phyloP scores from a whole-genome alignment of 2,329 filamentous ascomycete species.

The Xylaria sp. region DNA sequence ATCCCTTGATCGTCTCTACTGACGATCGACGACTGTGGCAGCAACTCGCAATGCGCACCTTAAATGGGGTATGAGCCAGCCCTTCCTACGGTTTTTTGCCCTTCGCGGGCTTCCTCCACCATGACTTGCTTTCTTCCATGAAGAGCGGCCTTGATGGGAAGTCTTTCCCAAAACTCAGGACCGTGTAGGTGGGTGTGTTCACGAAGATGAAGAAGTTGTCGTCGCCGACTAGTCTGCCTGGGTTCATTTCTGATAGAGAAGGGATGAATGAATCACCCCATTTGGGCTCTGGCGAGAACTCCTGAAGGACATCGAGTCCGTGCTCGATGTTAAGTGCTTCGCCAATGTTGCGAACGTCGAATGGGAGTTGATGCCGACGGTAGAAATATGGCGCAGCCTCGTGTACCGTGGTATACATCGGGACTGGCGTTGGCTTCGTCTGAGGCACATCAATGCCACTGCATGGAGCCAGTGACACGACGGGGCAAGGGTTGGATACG shows the following conservation, averaged over 20 bases:
- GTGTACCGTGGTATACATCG: constrained; percentile 16
- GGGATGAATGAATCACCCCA: constrained; percentile 14
- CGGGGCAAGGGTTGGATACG: constrained; percentile 1
- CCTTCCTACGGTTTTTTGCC: constrained; percentile 2
- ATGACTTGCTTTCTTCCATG: constrained; percentile 7
- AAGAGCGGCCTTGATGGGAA: constrained; percentile 17
- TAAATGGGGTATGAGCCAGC: background rate
- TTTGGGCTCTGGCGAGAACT: constrained; percentile 12
- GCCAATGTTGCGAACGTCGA: constrained; percentile 4
- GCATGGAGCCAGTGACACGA: constrained; percentile 19
- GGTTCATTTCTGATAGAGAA: constrained; percentile 8
- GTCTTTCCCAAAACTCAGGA: constrained; percentile 26
- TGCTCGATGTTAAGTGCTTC: constrained; percentile 13
- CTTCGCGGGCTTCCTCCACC: constrained; percentile 14
- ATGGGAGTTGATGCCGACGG: constrained; percentile 11
- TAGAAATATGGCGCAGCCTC: constrained; percentile 8
- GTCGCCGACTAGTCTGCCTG: constrained; percentile 23
- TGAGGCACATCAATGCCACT: background rate
- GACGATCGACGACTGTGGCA: background rate
- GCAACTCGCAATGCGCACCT: background rate
- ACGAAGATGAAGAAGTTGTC: constrained; percentile 29
- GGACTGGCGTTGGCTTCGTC: background rate
- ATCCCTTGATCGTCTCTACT: background rate
- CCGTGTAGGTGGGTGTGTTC: constrained; percentile 26
- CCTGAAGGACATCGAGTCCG: constrained; percentile 16